phyloP scores from a whole-genome alignment of 352 stramenopile species.

The Pythium utonaiense region DNA sequence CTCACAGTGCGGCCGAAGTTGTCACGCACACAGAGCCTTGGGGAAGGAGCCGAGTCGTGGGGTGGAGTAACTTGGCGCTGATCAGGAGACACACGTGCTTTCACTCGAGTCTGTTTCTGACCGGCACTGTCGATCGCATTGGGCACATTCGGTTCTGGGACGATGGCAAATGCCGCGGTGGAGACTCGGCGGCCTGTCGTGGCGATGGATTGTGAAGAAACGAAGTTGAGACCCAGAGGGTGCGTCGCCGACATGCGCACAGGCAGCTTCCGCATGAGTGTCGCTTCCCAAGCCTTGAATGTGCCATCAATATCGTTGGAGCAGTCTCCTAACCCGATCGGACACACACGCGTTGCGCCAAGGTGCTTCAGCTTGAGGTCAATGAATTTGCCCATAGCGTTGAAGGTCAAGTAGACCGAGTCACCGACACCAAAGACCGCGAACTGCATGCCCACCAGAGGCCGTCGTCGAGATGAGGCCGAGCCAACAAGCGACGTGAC shows the following conservation, averaged over 20 bases:
- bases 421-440: constrained; percentile 96
- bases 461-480: neutral
- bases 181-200: neutral
- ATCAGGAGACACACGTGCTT: neutral
- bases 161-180: neutral
- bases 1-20: constrained; percentile 10
- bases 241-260: neutral
- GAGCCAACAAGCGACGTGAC: too few species aligned
- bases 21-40: constrained; percentile 2
- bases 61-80: neutral
- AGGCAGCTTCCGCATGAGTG: constrained; percentile 28
- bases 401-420: constrained; percentile 94
- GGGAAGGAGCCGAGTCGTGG: neutral
- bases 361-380: constrained; percentile 77
- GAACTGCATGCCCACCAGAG: constrained; percentile 59
- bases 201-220: neutral
- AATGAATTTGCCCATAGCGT: constrained; percentile 91
- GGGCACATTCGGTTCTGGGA: neutral
- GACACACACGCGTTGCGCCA: constrained; percentile 65
- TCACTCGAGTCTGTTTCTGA: neutral
- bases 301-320: constrained; percentile 70
- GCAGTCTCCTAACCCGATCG: constrained; percentile 91
- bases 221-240: neutral
- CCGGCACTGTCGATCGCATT: neutral
- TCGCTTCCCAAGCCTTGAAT: constrained; percentile 83